Evolutionary conservation across 1,284 basidiomycete species (phyloP).

Genomic region (Irpex lacteus): DNA sequence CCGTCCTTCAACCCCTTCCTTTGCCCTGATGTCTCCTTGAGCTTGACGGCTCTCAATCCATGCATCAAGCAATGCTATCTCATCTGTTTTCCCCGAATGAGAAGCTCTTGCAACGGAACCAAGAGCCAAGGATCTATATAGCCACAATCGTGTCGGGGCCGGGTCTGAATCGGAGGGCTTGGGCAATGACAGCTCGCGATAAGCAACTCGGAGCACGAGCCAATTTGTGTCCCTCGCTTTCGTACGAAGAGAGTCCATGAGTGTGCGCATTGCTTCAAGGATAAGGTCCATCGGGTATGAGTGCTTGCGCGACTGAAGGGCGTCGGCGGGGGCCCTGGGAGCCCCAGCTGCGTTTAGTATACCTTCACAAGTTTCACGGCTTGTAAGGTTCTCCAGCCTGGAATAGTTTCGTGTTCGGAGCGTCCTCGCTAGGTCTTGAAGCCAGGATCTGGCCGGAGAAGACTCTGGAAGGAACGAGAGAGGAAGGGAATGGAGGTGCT

Average conservation of each 20-base stretch:
- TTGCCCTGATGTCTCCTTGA: constrained; percentile 47
- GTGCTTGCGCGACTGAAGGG: constrained; percentile 2
- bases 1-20: constrained; percentile 47
- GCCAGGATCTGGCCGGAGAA: constrained; percentile 42
- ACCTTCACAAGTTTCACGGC: constrained; percentile 16
- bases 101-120: constrained; percentile 4
- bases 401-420: constrained; percentile 53
- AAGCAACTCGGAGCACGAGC: constrained; percentile 58
- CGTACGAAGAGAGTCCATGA: constrained; percentile 44
- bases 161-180: constrained; percentile 24
- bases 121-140: constrained; percentile 45
- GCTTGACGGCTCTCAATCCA: constrained; percentile 48
- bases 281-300: constrained; percentile 26
- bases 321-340: constrained; percentile 8
- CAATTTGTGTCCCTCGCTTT: constrained; percentile 55
- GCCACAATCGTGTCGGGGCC: constrained; percentile 46
- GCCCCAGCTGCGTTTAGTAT: constrained; percentile 1
- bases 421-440: constrained; percentile 42
- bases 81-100: background rate
- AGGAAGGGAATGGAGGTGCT: constrained; percentile 42
- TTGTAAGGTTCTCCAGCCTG: constrained; percentile 42
- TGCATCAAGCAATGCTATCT: constrained; percentile 31
- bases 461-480: constrained; percentile 26
- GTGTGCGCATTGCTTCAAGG: constrained; percentile 38
- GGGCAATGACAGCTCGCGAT: constrained; percentile 56